These are phyloP conservation scores for Quercus aquifolioides DNA, from an alignment of 306 rosid genomes.

Conservation along the genomic window DNA sequence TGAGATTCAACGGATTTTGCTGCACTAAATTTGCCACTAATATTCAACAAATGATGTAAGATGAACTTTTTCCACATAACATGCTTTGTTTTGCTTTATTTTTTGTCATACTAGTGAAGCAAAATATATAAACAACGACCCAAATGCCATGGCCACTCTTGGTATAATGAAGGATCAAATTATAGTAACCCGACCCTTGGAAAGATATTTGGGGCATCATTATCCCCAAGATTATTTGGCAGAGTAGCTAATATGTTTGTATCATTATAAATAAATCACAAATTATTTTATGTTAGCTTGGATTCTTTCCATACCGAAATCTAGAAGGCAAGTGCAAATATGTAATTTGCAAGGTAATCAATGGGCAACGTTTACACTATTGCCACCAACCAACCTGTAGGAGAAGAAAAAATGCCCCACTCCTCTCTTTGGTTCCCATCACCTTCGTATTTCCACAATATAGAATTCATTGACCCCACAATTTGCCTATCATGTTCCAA, in stretches of 20 bases:
- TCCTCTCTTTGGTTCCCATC: conserved; percentile 2
- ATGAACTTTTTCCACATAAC: no score
- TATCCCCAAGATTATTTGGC: background rate
- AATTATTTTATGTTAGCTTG: background rate
- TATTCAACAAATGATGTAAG: background rate
- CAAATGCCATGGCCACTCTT: background rate
- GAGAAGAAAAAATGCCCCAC: background rate
- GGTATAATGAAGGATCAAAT: background rate
- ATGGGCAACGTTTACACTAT: conserved; percentile 11
- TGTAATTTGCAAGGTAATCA: conserved; percentile 12
- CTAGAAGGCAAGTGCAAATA: conserved; percentile 1
- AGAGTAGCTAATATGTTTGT: background rate
- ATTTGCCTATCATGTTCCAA: background rate
- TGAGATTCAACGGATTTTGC: no score
- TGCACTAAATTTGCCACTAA: background rate
- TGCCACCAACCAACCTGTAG: background rate
- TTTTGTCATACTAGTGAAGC: no score
- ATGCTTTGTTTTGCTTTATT: no score
- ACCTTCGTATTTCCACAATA: conserved; percentile 5
- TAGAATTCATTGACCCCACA: conserved; percentile 30
- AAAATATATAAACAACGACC: no score
- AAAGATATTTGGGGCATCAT: background rate
- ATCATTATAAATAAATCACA: background rate
- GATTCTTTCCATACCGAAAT: background rate
- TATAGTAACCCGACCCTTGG: background rate